Conservation (phyloP, 1,284 basidiomycete genomes). For the Marasmius fiardii region DNA sequence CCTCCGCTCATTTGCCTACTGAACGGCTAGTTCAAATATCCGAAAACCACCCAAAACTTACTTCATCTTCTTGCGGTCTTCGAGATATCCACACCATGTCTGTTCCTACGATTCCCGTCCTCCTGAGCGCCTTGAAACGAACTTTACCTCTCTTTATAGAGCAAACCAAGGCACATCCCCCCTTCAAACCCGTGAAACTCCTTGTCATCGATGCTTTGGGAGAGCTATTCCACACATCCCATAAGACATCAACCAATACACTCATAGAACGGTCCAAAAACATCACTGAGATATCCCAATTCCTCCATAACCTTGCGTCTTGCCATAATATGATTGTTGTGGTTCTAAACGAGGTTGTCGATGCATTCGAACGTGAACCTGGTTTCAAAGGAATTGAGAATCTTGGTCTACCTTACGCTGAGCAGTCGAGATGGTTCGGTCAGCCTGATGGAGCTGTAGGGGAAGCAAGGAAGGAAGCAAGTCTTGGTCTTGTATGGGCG, state of each 20-base stretch:
- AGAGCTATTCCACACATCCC: constrained; percentile 68
- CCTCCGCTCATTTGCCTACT: constrained; percentile 71
- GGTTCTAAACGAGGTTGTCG: constrained; percentile 85
- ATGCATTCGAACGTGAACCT: constrained; percentile 51
- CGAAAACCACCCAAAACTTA: constrained; percentile 45
- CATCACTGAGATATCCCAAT: constrained; percentile 61
- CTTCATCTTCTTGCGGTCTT: constrained; percentile 46
- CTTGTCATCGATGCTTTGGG: constrained; percentile 81
- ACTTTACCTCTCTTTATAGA: constrained; percentile 60
- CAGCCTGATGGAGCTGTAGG: constrained; percentile 54
- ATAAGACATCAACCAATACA: constrained; percentile 52
- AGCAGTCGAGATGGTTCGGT: constrained; percentile 77
- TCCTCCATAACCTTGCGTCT: constrained; percentile 67
- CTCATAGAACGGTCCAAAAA: constrained; percentile 69
- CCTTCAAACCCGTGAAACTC: constrained; percentile 58
- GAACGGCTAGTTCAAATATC: constrained; percentile 58
- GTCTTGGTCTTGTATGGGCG: constrained; percentile 86
- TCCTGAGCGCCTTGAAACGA: constrained; percentile 65
- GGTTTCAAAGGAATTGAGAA: constrained; percentile 20
- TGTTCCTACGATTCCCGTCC: constrained; percentile 55
- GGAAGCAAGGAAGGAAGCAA: constrained; percentile 71
- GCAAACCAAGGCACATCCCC: constrained; percentile 21
- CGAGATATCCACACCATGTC: constrained; percentile 67
- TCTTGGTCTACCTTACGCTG: constrained; percentile 51
- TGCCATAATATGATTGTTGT: constrained; percentile 68